Evolutionary conservation across 371 early-diverging fungal genomes (phyloP).

Genomic region (Saksenaea oblongispora): DNA sequence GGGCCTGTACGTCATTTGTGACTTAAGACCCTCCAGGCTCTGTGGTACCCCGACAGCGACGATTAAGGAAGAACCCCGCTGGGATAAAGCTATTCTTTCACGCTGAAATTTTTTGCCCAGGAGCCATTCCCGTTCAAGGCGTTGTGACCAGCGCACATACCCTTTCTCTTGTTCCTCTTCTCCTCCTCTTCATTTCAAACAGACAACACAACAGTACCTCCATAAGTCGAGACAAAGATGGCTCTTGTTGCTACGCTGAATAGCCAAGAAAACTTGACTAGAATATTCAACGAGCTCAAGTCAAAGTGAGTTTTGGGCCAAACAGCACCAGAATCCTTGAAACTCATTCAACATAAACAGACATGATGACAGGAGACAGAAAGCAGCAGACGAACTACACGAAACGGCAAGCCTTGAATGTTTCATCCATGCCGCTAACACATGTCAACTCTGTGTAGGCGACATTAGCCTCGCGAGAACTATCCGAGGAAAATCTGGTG

Average conservation of each 20-base stretch:
- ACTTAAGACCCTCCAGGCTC: not conserved
- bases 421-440: not conserved
- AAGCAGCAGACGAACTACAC: conserved; percentile 63
- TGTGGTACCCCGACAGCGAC: not conserved
- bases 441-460: conserved; percentile 42
- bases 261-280: conserved; percentile 48
- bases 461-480: conserved; percentile 61
- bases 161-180: not conserved
- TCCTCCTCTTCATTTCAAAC: not conserved
- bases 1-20: not conserved
- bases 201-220: not conserved
- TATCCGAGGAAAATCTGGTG: conserved; percentile 66
- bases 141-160: conserved; percentile 6
- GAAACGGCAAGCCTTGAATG: conserved; percentile 38
- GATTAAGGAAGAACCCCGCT: not conserved
- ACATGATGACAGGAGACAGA: conserved; percentile 56
- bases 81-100: not conserved
- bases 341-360: conserved; percentile 20
- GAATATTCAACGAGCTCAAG: conserved; percentile 52
- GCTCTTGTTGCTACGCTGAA: conserved; percentile 47
- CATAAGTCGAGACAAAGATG: conserved; percentile 21
- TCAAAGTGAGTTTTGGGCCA: conserved; percentile 40
- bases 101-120: conserved; percentile 4
- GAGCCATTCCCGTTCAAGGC: conserved; percentile 1
- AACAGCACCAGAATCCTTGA: not conserved